phyloP scores from a whole-genome alignment of 768 basidiomycete species.

The Mycena rebaudengoi region DNA sequence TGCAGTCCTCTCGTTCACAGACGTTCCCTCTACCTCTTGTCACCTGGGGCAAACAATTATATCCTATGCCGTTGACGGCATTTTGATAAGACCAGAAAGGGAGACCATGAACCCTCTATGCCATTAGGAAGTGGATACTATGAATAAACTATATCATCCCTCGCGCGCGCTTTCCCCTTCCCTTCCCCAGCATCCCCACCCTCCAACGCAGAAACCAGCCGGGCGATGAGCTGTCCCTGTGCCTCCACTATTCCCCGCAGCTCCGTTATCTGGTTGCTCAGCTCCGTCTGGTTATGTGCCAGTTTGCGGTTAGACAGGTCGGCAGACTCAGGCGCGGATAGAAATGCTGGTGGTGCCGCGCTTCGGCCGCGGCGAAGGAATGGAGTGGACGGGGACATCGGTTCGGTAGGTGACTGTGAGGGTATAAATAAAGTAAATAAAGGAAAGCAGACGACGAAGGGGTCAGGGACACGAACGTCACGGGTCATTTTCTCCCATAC shows the following conservation, averaged over 20 bases:
- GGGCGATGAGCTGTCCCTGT: slow-evolving; percentile 62
- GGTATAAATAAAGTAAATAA: neutral
- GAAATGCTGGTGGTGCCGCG: slow-evolving; percentile 9
- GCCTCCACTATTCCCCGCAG: slow-evolving; percentile 62
- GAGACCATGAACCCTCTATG: neutral
- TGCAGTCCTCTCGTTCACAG: too few relatives aligned
- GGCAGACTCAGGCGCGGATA: slow-evolving; percentile 27
- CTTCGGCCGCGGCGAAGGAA: slow-evolving; percentile 20
- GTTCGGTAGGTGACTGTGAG: slow-evolving; percentile 20
- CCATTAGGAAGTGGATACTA: neutral
- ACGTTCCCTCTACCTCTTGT: too few relatives aligned
- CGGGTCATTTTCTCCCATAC: slow-evolving; percentile 87
- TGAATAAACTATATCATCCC: slow-evolving; percentile 4
- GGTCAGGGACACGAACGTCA: slow-evolving; percentile 50
- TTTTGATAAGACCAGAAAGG: neutral
- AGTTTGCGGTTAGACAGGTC: slow-evolving; percentile 69
- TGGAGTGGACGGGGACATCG: slow-evolving; percentile 27
- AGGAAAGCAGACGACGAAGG: neutral
- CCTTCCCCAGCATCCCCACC: too few relatives aligned
- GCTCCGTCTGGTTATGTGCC: slow-evolving; percentile 71
- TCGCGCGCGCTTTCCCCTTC: slow-evolving; percentile 30
- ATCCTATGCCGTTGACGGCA: too few relatives aligned
- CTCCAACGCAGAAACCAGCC: slow-evolving; percentile 45
- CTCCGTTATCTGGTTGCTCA: slow-evolving; percentile 71
- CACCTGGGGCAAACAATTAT: too few relatives aligned